Evolutionary conservation across 129 eudicot genomes (phyloP), one percentile per base, ranked within the genome.

Genomic region (Arctium minus): DNA sequence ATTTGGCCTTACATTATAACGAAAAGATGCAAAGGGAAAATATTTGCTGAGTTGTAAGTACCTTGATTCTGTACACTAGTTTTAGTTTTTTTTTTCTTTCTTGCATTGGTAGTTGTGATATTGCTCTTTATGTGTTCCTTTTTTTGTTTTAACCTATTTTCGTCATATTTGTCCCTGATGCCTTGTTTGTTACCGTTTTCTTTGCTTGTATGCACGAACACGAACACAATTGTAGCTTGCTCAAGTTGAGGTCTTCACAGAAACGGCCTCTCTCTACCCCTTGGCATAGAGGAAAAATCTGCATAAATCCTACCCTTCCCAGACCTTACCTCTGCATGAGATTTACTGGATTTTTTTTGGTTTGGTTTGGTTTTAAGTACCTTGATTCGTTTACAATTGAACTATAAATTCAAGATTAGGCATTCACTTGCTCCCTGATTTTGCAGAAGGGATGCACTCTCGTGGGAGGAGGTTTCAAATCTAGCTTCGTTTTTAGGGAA

Each of bases 401-500:
- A 82, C 35, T 27, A 6, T 74, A 10, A 60, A 80, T 39, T 81
- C 9, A 71, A 36, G 56, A 73, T 60, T 44, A 65, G 3, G 75
- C 5, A 71, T 27, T 36, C 2, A 70, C 27, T 29, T 78, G 64
- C 7, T 53, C 8, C 12, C 46, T 78, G 79, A 37, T 72, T 78
- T 86, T 89, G 81, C 97, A 95, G 99, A 87, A 90, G 92, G 82
- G 94, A 91, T 83, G 74, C 65, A 53, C 88, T 95, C 62, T 88
- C 92, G 31, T 80, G 40, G 73, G 91, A 89, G 70, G 97, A 95
- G 70, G 76, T 83, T 62, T 84, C 86, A 27, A 81, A 89, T 81
- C 72, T 95, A 84, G 97, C 99, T 79, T 92, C 97, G 3, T 95
- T 95, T 82, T 75, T 95, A 85, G 99, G 99, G 37, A 89, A 93